These are phyloP conservation scores for Pholiota microspora DNA, from an alignment of 768 basidiomycete species.

Conservation along the genomic window DNA sequence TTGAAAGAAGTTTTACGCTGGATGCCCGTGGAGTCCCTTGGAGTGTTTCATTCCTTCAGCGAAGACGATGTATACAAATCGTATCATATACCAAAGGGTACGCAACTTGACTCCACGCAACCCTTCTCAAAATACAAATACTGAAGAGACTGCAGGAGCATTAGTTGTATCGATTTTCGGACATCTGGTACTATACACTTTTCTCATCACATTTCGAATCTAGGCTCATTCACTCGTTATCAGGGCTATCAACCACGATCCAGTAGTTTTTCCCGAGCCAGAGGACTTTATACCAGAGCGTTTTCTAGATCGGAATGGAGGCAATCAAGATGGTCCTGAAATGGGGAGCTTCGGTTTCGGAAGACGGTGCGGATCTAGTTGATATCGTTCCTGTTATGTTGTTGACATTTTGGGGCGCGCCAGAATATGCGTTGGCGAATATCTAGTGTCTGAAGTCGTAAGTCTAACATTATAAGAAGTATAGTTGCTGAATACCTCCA, in stretches of 20 bases:
- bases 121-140: no score
- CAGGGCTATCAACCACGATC: constrained; percentile 31
- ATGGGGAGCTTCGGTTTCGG: constrained; percentile 31
- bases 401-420: not conserved
- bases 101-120: no score
- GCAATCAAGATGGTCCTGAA: constrained; percentile 16
- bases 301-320: constrained; percentile 20
- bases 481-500: not conserved
- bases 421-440: constrained; percentile 15
- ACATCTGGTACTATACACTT: no score
- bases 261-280: constrained; percentile 29
- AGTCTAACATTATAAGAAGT: not conserved
- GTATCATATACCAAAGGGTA: constrained; percentile 24
- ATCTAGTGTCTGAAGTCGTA: constrained; percentile 6
- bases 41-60: constrained; percentile 18
- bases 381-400: not conserved
- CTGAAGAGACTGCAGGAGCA: no score
- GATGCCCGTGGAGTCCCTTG: constrained; percentile 5
- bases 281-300: constrained; percentile 29
- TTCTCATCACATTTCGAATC: no score
- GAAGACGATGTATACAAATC: constrained; percentile 22
- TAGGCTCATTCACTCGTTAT: not conserved
- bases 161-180: no score
- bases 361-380: constrained; percentile 16
- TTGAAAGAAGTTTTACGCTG: constrained; percentile 15